A percentile compares a stretch with the other conserved stretches of the same genome.
Evolutionary conservation across 2,329 filamentous ascomycete genomes (phyloP).

Genomic region (Alternaria viburni): DNA sequence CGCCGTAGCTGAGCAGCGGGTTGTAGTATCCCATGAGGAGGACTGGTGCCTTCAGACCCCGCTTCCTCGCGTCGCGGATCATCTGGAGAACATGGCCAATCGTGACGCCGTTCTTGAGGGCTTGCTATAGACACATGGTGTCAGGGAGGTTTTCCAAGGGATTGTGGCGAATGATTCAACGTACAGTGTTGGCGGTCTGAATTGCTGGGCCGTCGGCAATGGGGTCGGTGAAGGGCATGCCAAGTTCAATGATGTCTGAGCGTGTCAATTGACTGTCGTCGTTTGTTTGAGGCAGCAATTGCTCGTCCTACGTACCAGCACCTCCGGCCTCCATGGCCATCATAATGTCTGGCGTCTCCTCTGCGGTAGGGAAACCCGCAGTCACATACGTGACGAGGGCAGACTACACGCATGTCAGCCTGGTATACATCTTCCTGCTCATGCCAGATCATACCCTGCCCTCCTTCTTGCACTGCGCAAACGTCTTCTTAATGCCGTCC

Average conservation of each 20-base stretch:
- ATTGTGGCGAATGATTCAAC: constrained; percentile 39
- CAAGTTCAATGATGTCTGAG: constrained; percentile 90
- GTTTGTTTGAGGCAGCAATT: background rate
- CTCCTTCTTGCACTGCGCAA: constrained; percentile 59
- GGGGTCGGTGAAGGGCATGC: constrained; percentile 95
- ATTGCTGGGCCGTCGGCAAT: constrained; percentile 98
- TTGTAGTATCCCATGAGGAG: constrained; percentile 99
- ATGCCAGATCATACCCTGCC: constrained; percentile 44
- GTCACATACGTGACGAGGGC: constrained; percentile 97
- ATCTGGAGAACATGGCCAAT: constrained; percentile 80
- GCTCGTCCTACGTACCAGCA: constrained; percentile 66
- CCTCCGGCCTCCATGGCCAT: constrained; percentile 92
- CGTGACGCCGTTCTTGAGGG: constrained; percentile 87
- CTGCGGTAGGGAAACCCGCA: constrained; percentile 84
- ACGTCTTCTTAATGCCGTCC: constrained; percentile 58
- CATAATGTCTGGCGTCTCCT: constrained; percentile 82
- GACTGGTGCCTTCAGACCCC: constrained; percentile 80
- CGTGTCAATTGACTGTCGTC: constrained; percentile 21
- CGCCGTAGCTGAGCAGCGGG: constrained; percentile 90
- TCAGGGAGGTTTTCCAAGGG: constrained; percentile 18
- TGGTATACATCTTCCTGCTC: background rate
- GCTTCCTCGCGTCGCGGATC: constrained; percentile 78
- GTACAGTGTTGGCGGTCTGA: constrained; percentile 87
- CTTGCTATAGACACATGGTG: constrained; percentile 55
- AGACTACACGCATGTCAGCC: constrained; percentile 58